Evolutionary conservation across 129 eudicot species (phyloP).

Genomic region (Oenanthe sinensis): DNA sequence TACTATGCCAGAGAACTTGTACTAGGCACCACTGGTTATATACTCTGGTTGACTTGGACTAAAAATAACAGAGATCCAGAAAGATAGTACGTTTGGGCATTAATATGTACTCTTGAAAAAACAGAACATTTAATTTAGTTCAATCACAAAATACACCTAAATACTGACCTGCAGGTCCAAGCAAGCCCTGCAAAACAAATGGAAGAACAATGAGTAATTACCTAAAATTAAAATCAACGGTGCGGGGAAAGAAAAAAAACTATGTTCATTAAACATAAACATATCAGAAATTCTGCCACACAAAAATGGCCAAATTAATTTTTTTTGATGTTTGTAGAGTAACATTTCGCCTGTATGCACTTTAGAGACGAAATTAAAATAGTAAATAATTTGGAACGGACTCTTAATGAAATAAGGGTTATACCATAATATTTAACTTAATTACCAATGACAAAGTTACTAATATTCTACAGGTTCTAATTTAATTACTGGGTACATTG

Average conservation of each 20-base stretch:
- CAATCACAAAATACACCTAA: neutral
- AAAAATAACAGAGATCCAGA: neutral
- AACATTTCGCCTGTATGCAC: neutral
- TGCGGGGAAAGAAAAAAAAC: neutral
- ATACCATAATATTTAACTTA: neutral
- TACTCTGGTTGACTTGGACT: neutral
- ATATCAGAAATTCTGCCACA: neutral
- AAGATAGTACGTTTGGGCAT: neutral
- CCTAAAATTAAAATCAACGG: neutral
- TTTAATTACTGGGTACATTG: neutral
- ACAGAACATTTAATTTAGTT: neutral
- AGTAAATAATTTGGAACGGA: neutral
- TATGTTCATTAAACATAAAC: neutral
- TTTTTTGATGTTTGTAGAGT: neutral
- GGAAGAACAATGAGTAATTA: neutral
- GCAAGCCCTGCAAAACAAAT: constrained; percentile 18
- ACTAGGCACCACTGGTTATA: neutral
- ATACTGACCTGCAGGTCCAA: constrained; percentile 28
- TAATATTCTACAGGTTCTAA: neutral
- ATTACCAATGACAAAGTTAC: neutral
- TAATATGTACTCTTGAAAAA: neutral
- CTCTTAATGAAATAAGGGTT: neutral
- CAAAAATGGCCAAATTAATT: neutral
- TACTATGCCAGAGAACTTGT: neutral
- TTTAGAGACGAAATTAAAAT: neutral